These are phyloP conservation scores for Oryza brachyantha DNA, from an alignment of 176 grass and related monocot species.

Conservation along the genomic window DNA sequence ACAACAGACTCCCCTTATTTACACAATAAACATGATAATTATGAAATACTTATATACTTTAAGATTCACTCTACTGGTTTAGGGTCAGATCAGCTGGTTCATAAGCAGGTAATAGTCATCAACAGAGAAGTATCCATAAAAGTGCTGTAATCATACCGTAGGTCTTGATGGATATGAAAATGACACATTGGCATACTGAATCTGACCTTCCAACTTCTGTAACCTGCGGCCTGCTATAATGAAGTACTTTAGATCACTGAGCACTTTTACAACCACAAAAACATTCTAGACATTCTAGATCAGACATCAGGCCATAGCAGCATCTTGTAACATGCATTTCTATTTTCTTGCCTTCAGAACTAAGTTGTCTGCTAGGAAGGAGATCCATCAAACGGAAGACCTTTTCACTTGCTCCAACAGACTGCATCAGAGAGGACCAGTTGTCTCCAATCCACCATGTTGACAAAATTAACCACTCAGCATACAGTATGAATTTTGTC, in stretches of 20 bases:
- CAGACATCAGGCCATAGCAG: neutral
- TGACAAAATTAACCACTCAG: slow-evolving; percentile 96
- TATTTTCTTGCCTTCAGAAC: slow-evolving; percentile 68
- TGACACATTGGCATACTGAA: slow-evolving; percentile 80
- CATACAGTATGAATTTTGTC: slow-evolving; percentile 96
- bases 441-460: slow-evolving; percentile 99
- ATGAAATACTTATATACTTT: neutral
- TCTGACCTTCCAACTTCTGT: slow-evolving; percentile 60
- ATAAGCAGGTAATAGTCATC: neutral
- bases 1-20: neutral
- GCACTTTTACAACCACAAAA: neutral
- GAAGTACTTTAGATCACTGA: slow-evolving; percentile 2
- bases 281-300: neutral
- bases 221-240: slow-evolving; percentile 54
- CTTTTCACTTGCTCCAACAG: slow-evolving; percentile 96
- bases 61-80: slow-evolving; percentile 11
- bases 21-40: slow-evolving; percentile 1
- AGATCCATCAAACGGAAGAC: slow-evolving; percentile 95
- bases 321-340: slow-evolving; percentile 1
- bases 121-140: slow-evolving; percentile 24
- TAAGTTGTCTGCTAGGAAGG: slow-evolving; percentile 63
- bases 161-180: slow-evolving; percentile 93
- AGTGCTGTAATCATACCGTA: slow-evolving; percentile 40
- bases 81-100: neutral
- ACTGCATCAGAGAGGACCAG: slow-evolving; percentile 97